A percentile compares a stretch with the other conserved stretches of the same genome.
Evolutionary conservation across 306 rosid genomes (phyloP).

Genomic region (Quercus suber): DNA sequence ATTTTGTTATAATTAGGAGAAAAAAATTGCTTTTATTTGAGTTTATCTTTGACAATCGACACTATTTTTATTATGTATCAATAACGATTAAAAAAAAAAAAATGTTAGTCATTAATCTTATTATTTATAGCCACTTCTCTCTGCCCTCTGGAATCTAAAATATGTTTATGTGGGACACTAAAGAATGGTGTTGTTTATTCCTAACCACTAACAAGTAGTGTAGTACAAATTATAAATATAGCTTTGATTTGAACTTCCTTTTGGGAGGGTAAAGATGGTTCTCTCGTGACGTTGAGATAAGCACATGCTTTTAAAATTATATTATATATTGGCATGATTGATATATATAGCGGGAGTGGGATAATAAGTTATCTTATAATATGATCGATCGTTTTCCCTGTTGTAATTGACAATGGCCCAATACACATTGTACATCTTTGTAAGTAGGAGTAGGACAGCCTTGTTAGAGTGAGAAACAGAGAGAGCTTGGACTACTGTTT

Average conservation of each 20-base stretch:
- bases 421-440: no score
- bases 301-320: neutral
- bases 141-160: neutral
- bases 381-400: no score
- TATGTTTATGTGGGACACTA: neutral
- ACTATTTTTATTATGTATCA: no score
- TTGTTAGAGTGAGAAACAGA: no score
- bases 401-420: no score
- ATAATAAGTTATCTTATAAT: neutral
- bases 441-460: no score
- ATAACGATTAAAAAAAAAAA: no score
- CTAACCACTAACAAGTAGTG: neutral
- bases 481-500: no score
- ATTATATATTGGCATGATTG: neutral
- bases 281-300: neutral
- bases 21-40: no score
- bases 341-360: neutral
- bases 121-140: neutral
- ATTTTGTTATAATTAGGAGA: no score
- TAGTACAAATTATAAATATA: neutral
- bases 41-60: no score
- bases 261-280: neutral
- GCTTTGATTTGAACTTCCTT: neutral
- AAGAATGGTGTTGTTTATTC: neutral
- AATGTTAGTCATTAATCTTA: no score